Evolutionary conservation across 352 stramenopile species (phyloP), one percentile per base, ranked within the genome.

Genomic region (Pythium vanterpoolii): DNA sequence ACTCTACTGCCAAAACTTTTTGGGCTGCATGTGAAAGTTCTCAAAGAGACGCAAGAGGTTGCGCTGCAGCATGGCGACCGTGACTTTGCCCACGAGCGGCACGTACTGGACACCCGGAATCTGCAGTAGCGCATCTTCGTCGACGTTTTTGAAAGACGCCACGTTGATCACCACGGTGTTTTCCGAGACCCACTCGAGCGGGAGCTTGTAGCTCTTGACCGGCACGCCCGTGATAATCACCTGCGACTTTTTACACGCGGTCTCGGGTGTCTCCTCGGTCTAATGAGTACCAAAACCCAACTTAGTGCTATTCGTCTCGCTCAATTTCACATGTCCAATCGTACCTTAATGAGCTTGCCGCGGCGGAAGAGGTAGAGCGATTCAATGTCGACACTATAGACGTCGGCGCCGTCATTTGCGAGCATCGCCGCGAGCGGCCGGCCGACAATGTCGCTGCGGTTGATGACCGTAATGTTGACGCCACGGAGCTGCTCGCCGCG

Each of bases 371-470:
- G 62, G 60, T 98, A 97, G 53, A 98, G 93, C 50, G 95, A 98
- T 72, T 98, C 77, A 30, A 98, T 96, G 78, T 99, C 95, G 33
- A 98, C 80, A 38, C 86, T 98, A 77, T 96, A 99, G 5, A 99
- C 94, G 46, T 95, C 93, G 16, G 93, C 95, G 19, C 94, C 96
- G 66, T 98, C 90, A 69, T 98, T 97, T 6, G 96, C 93, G 18
- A 99, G 84, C 83, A 99, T 97, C 10, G 90, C 94, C 8, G 94
- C 95, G 26, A 99, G 71, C 23, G 96, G 96, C 16, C 96, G 77
- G 16, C 96, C 96, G 11, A 99, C 79, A 63, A 99, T 98, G 71
- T 99, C 96, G 38, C 93, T 98, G 56, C 96, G 87, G 83, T 99
- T 99, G 64, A 98, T 96, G 48, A 99, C 96, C 49, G 95, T 98